phyloP scores from a whole-genome alignment of 202 grass and related monocot species.

The Musa balbisiana region DNA sequence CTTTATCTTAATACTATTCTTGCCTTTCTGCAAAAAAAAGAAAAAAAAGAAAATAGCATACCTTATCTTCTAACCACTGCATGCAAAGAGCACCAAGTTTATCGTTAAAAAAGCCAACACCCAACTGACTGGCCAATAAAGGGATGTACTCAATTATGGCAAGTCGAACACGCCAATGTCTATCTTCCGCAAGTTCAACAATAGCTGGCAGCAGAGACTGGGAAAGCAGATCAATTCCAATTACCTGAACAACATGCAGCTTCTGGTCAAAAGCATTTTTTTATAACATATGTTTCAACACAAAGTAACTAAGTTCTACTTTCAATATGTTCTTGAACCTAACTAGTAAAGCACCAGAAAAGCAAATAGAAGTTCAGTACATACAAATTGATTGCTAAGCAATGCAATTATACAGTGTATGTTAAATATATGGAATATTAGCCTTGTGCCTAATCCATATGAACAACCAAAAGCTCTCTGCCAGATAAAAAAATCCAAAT shows the following conservation, averaged over 20 bases:
- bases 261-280: neutral
- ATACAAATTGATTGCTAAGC: too few relatives aligned
- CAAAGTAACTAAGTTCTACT: too few relatives aligned
- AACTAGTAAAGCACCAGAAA: too few relatives aligned
- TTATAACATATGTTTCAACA: neutral
- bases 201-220: constrained; percentile 15
- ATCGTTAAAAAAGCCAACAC: constrained; percentile 12
- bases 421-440: too few relatives aligned
- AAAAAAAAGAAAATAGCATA: neutral
- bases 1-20: too few relatives aligned
- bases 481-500: too few relatives aligned
- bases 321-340: too few relatives aligned
- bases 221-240: constrained; percentile 22
- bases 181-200: constrained; percentile 22
- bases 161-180: constrained; percentile 20
- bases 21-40: too few relatives aligned
- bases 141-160: constrained; percentile 12
- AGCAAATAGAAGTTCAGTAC: too few relatives aligned
- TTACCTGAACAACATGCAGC: constrained; percentile 4
- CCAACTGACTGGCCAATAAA: constrained; percentile 5
- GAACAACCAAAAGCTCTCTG: too few relatives aligned
- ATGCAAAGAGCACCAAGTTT: constrained; percentile 20
- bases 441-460: too few relatives aligned
- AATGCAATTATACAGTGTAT: too few relatives aligned
- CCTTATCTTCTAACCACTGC: constrained; percentile 25